Conservation (phyloP, 805 yeast genomes). For the Candida insectorum region DNA sequence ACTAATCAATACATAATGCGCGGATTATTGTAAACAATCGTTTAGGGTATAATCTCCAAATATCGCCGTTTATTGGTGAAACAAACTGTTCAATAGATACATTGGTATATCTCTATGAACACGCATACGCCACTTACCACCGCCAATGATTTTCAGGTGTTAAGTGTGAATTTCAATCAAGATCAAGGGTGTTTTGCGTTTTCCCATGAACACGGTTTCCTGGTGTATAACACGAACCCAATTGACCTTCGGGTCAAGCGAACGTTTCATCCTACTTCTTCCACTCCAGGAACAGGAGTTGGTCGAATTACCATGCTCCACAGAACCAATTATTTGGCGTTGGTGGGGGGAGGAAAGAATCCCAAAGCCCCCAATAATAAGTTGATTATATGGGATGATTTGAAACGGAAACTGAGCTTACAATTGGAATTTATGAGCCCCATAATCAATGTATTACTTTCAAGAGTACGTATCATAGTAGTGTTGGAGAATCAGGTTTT, state of each 20-base stretch:
- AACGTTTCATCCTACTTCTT: constrained; percentile 29
- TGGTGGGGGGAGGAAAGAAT: constrained; percentile 84
- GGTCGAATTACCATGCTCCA: constrained; percentile 80
- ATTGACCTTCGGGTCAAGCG: constrained; percentile 70
- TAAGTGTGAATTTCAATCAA: constrained; percentile 75
- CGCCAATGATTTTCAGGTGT: constrained; percentile 17
- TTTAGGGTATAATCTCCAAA: too few species aligned
- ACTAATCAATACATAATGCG: too few species aligned
- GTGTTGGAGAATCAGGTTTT: constrained; percentile 64
- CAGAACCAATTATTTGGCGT: constrained; percentile 84
- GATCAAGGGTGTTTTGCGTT: constrained; percentile 88
- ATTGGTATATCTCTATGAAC: too few species aligned
- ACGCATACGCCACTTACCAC: constrained; percentile 16
- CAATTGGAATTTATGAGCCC: constrained; percentile 74
- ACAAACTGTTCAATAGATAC: too few species aligned
- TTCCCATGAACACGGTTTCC: constrained; percentile 76
- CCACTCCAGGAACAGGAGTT: constrained; percentile 50
- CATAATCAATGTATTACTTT: constrained; percentile 67
- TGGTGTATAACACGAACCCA: constrained; percentile 86
- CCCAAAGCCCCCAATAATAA: constrained; percentile 80
- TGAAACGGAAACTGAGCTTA: constrained; percentile 69
- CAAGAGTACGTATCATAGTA: constrained; percentile 73
- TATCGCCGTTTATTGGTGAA: too few species aligned
- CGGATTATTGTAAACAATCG: too few species aligned
- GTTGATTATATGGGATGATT: constrained; percentile 88